Base-by-base conservation (phyloP, 1,139 yeast species). In the Yamadazyma dushanensis region DNA sequence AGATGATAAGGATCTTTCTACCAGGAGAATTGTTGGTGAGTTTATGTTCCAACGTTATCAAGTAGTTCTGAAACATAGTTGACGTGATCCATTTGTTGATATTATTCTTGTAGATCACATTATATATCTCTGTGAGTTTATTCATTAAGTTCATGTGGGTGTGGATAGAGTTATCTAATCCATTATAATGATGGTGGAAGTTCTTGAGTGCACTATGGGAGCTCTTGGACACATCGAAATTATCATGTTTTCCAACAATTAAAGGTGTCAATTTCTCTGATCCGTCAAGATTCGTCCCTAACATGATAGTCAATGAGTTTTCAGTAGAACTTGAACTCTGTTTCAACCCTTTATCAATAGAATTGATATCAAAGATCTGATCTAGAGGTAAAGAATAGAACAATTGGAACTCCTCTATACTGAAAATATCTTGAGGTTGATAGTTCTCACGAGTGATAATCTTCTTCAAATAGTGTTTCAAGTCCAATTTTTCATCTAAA, bases 71-170 rank as follows among this genome's bases (percentile, higher is more conserved):
- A 47, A 80, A 79, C 58, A 78, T 61, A 25, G 78, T 74, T n/a
- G 83, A 74, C 2, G 86, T 80, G 25, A 80, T 62, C 84, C 85
- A 79, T 40, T 79, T 77, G 54, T 77, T 78, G 35, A 73, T 67
- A 46, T 80, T 80, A 35, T 81, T 75, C 45, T 78, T 79, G 55
- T 79, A 80, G 16, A 71, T 63, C 8, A 80, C 61, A 18, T 75
- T 73, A 50, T 77, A 77, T 22, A 64, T 65, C 31, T 71, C 73
- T 0, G 80, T 71, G 34, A 79, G 57, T 45, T 76, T 78, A 45
- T 70, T 68, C 61, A 64, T 61, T 17, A 69, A 47, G 19, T 37
- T 38, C 4, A 33, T 16, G 20, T 36, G 29, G 10, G 38, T 17
- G 14, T 37, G 44, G 5, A 26, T 44, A 9, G 56, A 57, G 17